Base-by-base conservation (phyloP, 1,139 yeast genomes). In the Diutina rugosa region DNA sequence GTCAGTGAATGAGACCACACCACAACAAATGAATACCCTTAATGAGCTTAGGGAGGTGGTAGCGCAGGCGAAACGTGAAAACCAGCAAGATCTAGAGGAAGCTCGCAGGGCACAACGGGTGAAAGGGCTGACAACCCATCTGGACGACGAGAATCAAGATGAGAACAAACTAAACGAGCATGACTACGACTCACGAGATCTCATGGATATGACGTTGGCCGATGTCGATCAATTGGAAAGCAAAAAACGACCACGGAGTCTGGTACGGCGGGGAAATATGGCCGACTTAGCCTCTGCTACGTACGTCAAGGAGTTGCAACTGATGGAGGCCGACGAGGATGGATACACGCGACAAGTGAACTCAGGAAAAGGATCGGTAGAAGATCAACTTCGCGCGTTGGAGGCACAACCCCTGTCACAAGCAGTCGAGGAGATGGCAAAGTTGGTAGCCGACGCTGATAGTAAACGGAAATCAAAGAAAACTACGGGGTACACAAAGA, bases 181-280 rank as follows among this genome's bases (percentile, higher is more conserved):
- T 8, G 46, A 44, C 16, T 9, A 9, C 14, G 41, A 35, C 10
- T 8, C 5, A 10, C 12, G n/a, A 12, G 51, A 47, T 29, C 53
- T 44, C 28, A 49, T 49, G 53, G 53, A 49, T 32, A 49, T 49
- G 53, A 49, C 53, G 14, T 18, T 49, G 26, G 44, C n/a, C 9
- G 44, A 32, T 16, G 78, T 87, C 2, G 84, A 81, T 57, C 88
- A 89, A 57, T 78, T 82, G 56, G 89, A 85, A 74, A 56, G 54
- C 49, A 93, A 80, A 80, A 32, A 38, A 21, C 21, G 38, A 51
- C 35, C 46, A 8, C 41, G 48, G 26, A n/a, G 16, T 2, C 47
- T 21, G 14, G 70, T 68, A 46, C 71, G 69, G 1, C 63, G 63
- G 56, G 74, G 73, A 55, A 81, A 81, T 63, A 76, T 72, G 60